Percentiles rank a stretch among this genome's conserved stretches.
Conservation (phyloP, 192 early-diverging fungal species). For the Neocallimastix lanati region DNA sequence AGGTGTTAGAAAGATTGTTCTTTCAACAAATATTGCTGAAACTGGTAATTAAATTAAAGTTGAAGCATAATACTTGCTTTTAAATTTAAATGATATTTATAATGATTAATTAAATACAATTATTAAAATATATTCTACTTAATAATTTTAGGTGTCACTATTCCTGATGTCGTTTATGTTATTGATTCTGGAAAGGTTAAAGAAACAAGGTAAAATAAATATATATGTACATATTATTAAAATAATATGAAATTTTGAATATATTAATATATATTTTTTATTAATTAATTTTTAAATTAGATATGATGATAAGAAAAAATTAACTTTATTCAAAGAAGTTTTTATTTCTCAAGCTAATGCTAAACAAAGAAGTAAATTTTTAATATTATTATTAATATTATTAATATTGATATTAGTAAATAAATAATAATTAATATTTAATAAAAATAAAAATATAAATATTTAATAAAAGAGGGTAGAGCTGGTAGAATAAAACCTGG, state of each 20-base stretch:
- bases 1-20: constrained; percentile 45
- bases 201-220: constrained; percentile 30
- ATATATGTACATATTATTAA: no score
- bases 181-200: constrained; percentile 64
- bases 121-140: no score
- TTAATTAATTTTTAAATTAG: neutral
- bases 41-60: no score
- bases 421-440: no score
- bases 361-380: constrained; percentile 31
- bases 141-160: constrained; percentile 20
- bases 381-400: no score
- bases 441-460: no score
- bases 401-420: no score
- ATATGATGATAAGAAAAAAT: neutral
- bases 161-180: constrained; percentile 57
- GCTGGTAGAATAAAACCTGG: constrained; percentile 67
- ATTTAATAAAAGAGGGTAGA: constrained; percentile 24
- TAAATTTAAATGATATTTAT: no score
- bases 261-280: neutral
- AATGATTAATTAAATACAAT: no score
- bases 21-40: constrained; percentile 67
- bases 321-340: constrained; percentile 25
- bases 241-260: no score
- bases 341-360: constrained; percentile 49
- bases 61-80: no score